These are phyloP conservation scores for Austroboletus eburneus DNA, from an alignment of 768 basidiomycete genomes.

Conservation along the genomic window DNA sequence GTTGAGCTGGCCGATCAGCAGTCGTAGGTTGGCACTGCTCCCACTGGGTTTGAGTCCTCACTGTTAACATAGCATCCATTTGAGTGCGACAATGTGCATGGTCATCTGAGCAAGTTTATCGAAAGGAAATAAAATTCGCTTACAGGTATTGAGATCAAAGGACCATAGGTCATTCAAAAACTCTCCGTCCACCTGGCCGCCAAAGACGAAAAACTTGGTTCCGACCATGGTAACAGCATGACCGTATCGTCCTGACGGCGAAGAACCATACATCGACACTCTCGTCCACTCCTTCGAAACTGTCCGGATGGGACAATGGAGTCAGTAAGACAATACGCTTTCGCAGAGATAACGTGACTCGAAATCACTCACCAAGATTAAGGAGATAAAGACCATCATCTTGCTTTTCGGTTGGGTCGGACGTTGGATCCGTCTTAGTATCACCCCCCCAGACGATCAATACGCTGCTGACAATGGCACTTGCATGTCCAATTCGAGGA, in stretches of 20 bases:
- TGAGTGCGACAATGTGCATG: conserved; percentile 2
- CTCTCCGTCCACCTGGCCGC: conserved; percentile 92
- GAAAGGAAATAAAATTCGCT: conserved; percentile 27
- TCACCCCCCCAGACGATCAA: conserved; percentile 98
- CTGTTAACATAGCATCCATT: conserved; percentile 36
- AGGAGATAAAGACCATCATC: conserved; percentile 93
- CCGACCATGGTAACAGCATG: conserved; percentile 93
- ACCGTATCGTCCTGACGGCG: conserved; percentile 89
- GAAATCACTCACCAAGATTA: conserved; percentile 73
- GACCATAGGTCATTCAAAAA: conserved; percentile 95
- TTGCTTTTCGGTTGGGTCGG: conserved; percentile 65
- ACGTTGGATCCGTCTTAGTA: conserved; percentile 72
- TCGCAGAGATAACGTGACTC: neutral
- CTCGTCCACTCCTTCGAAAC: conserved; percentile 95
- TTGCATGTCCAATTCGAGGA: conserved; percentile 93
- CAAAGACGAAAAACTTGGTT: conserved; percentile 91
- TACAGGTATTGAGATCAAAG: conserved; percentile 93
- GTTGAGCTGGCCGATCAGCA: conserved; percentile 64
- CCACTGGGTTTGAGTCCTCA: conserved; percentile 83
- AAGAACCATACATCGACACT: conserved; percentile 69
- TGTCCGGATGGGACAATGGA: conserved; percentile 28
- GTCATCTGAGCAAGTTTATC: too few species aligned
- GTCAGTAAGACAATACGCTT: conserved; percentile 3
- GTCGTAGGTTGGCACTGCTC: conserved; percentile 65
- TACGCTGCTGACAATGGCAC: conserved; percentile 92